These are phyloP conservation scores for Neocucurbitaria cava DNA, from an alignment of 2,329 filamentous ascomycete species.

Conservation along the genomic window DNA sequence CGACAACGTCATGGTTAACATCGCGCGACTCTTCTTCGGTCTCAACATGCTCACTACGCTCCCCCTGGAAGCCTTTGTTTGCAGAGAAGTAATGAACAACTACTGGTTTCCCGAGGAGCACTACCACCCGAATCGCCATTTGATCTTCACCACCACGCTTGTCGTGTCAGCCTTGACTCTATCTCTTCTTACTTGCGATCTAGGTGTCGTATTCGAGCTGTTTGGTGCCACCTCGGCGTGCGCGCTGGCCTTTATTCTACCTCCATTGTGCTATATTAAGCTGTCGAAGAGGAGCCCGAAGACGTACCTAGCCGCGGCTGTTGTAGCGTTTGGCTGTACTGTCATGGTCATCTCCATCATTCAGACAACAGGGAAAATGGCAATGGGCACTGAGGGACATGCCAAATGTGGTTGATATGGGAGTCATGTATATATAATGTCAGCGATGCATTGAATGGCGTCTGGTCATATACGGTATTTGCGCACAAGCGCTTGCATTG, in stretches of 20 bases:
- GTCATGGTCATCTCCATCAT: slow-evolving; percentile 74
- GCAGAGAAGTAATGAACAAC: slow-evolving; percentile 92
- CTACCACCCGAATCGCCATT: slow-evolving; percentile 82
- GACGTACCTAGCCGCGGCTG: slow-evolving; percentile 73
- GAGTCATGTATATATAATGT: slow-evolving; percentile 15
- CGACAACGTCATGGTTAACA: slow-evolving; percentile 91
- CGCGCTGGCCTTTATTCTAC: slow-evolving; percentile 92
- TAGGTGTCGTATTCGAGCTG: slow-evolving; percentile 93
- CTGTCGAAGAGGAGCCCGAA: slow-evolving; percentile 80
- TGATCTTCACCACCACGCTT: slow-evolving; percentile 83
- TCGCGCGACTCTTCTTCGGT: slow-evolving; percentile 93
- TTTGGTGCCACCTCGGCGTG: slow-evolving; percentile 95
- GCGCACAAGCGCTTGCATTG: slow-evolving; percentile 5
- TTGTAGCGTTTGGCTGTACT: slow-evolving; percentile 76
- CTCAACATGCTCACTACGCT: slow-evolving; percentile 98
- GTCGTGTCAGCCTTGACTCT: slow-evolving; percentile 80
- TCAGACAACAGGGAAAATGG: slow-evolving; percentile 39
- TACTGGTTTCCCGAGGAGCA: slow-evolving; percentile 77
- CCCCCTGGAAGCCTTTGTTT: slow-evolving; percentile 96
- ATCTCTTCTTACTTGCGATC: slow-evolving; percentile 86
- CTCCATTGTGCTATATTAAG: slow-evolving; percentile 94
- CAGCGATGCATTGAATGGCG: slow-evolving; percentile 25
- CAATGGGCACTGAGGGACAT: slow-evolving; percentile 26
- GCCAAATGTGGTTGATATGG: slow-evolving; percentile 35
- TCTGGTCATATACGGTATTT: slow-evolving; percentile 10